Base-by-base conservation (phyloP, 2,329 filamentous ascomycete species). In the Aspergillus arachidicola region DNA sequence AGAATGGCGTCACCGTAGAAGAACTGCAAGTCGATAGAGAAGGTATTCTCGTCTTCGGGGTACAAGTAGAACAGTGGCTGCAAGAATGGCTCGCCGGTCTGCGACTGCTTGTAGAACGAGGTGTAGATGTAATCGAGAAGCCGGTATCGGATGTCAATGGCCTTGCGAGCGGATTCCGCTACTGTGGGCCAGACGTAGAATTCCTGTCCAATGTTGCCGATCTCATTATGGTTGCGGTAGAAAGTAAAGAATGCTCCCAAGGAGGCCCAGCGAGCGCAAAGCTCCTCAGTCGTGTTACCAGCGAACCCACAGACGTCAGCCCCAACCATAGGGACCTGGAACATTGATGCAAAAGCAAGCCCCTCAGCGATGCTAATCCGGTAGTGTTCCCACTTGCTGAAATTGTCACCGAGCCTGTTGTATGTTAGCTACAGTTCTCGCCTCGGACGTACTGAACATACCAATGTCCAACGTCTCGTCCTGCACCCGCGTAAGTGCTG, bases 61-160 rank as follows among this genome's bases (percentile, higher is more conserved):
- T 93, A 94, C 32, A 87, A 73, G 80, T 89, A 94, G 78, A 91
- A 92, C 61, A 93, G 76, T 0, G 91, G 91, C 69, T 87, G 87
- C 60, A 93, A 79, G 66, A 88, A 81, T 0, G 91, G 90, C 1
- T 83, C 84, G 38, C 91, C 91, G 50, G 85, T 84, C 21, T 81
- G 71, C 34, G 82, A 84, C 73, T 91, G 86, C 61, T 80, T 78
- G 72, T 88, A 81, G 68, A 93, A 82, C 0, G 88, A 86, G 1
- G 91, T 93, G 81, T 94, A 94, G 64, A 92, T 83, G 78, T 94
- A 94, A 71, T 93, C 91, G 14, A 94, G 82, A n/a, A 94, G 81
- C 36, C 86, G 84, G 79, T 94, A 94, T n/a, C 91, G 85, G 55
- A 88, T 87, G 34, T 85, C 84, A 69, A 94, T 92, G 21, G 88